Percentiles rank a stretch among this genome's conserved stretches.
phyloP scores from a whole-genome alignment of 257 asterid genomes.

The Capsicum baccatum region DNA sequence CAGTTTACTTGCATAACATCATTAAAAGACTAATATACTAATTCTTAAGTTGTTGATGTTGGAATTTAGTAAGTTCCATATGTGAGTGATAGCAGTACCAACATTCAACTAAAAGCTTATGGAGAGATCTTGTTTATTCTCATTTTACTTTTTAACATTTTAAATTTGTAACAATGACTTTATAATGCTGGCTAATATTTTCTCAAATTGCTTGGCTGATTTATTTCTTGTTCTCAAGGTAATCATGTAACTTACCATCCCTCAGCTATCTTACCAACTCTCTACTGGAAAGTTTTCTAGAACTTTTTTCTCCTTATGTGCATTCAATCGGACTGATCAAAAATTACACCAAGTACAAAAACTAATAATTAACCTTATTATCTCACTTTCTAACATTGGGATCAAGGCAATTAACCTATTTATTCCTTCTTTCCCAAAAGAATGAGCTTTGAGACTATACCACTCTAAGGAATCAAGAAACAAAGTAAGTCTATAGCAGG shows the following conservation, averaged over 20 bases:
- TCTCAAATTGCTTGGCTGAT: not conserved
- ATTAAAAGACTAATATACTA: not conserved
- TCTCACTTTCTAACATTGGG: too few species aligned
- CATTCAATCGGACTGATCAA: too few species aligned
- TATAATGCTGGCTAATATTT: not conserved
- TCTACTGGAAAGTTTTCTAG: slow-evolving; percentile 63
- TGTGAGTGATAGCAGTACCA: slow-evolving; percentile 90
- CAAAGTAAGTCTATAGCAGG: too few species aligned
- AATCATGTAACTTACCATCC: slow-evolving; percentile 85
- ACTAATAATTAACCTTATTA: too few species aligned
- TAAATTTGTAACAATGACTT: not conserved
- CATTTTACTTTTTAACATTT: not conserved
- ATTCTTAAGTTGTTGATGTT: not conserved
- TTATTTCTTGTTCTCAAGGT: slow-evolving; percentile 49
- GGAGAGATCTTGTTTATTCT: slow-evolving; percentile 51
- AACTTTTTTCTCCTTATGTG: not conserved
- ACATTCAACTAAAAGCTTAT: slow-evolving; percentile 77
- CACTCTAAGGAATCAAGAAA: too few species aligned
- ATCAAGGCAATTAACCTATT: too few species aligned
- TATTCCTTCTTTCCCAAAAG: too few species aligned
- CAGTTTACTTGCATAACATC: not conserved
- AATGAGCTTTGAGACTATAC: too few species aligned
- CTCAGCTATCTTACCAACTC: slow-evolving; percentile 93
- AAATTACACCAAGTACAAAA: too few species aligned
- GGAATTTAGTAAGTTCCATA: slow-evolving; percentile 76